Evolutionary conservation across 495 filamentous ascomycete species (phyloP), one percentile per base, ranked within the genome.

Genomic region (Penicillium ochrochloron): DNA sequence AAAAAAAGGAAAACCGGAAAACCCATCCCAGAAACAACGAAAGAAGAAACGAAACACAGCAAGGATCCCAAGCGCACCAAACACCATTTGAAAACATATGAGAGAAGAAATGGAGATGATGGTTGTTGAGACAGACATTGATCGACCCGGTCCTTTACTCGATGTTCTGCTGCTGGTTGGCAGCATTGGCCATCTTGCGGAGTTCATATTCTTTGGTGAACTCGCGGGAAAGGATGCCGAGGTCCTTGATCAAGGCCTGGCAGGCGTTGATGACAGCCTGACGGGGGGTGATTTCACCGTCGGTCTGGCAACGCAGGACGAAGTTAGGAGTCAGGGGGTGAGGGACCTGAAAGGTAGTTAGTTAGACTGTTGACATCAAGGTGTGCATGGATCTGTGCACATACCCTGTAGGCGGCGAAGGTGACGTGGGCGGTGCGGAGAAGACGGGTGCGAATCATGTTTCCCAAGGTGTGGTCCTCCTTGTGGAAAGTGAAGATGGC

Each of bases 191-290:
- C 83, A 94, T 96, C 82, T 94, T 96, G 68, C 94, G 89, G 61
- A 97, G 82, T 67, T 97, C 94, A 72, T 88, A 96, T 78, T 99
- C 96, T 74, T 96, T 96, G 53, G 92, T 96, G 76, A 99, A 97
- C 70, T 96, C 90, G 57, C 91, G 88, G 39, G 88, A 90, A 25
- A 98, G 75, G 56, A 86, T 87, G 27, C 85, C 89, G 62, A 96
- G 83, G 60, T 93, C 87, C 58, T 85, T 81, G 57, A 99, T 90
- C 25, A 97, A 79, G 59, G 90, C 87, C 73, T 90, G 84, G 79
- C 90, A 96, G 48, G 87, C 86, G 39, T 85, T 80, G 64, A 95
- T 74, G n/a, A 99, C 80, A 0, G 94, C 94, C 67, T 96, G 89
- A 61, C 91, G 92, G 7, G 95, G 96, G 12, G 88, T 92, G 66